Percentiles rank a stretch among this genome's conserved stretches.
Evolutionary conservation across 1,139 yeast species (phyloP).

Genomic region (Blastobotrys malaysiensis): DNA sequence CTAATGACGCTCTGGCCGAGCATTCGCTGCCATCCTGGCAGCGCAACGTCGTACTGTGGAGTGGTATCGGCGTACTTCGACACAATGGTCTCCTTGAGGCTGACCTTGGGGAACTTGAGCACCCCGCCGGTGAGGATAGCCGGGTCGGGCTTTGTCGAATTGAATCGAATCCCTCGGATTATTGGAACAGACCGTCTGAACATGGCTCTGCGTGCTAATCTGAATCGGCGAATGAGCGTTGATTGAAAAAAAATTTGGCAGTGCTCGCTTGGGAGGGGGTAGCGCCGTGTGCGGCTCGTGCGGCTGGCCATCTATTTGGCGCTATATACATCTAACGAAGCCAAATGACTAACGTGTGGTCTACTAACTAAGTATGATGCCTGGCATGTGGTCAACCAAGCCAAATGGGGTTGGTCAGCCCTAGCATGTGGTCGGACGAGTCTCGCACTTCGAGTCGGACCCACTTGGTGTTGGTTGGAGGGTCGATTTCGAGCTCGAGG

Average conservation of each 20-base stretch:
- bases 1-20: conserved; percentile 69
- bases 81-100: conserved; percentile 1
- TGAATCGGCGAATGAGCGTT: not conserved
- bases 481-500: not conserved
- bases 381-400: not conserved
- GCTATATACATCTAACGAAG: too few relatives aligned
- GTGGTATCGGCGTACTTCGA: conserved; percentile 3
- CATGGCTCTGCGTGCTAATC: not conserved
- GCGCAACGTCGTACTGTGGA: conserved; percentile 37
- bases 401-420: conserved; percentile 6
- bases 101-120: not conserved
- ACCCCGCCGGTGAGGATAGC: not conserved
- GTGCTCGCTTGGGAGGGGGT: not conserved
- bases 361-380: too few relatives aligned
- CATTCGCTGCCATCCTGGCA: conserved; percentile 65
- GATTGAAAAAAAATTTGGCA: not conserved
- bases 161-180: not conserved
- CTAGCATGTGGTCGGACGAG: conserved; percentile 1
- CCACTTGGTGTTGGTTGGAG: not conserved
- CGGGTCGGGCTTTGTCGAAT: not conserved
- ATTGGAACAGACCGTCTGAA: not conserved
- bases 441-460: conserved; percentile 3
- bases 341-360: too few relatives aligned
- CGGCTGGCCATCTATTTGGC: too few relatives aligned
- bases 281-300: not conserved